A percentile compares a stretch with the other conserved stretches of the same genome.
Evolutionary conservation across 768 basidiomycete genomes (phyloP).

Genomic region (Mrakia blollopis): DNA sequence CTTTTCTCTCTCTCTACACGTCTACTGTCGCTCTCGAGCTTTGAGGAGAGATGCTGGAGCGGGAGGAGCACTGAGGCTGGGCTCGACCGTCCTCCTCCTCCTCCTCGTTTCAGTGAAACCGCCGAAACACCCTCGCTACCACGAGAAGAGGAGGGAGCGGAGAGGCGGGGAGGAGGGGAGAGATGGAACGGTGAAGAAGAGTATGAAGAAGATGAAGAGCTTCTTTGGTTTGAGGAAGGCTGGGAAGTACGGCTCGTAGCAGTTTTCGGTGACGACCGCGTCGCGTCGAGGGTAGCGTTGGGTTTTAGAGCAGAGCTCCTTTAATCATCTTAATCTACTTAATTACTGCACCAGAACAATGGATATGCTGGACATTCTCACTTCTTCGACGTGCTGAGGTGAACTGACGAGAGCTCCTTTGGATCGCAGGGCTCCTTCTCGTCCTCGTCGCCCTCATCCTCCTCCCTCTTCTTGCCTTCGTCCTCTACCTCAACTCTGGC

Average conservation of each 20-base stretch:
- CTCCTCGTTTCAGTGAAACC: background rate
- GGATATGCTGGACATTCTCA: background rate
- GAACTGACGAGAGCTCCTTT: background rate
- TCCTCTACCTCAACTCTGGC: no score
- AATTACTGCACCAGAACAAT: background rate
- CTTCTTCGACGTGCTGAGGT: background rate
- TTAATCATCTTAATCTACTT: no score
- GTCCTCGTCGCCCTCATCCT: background rate
- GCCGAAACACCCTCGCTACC: background rate
- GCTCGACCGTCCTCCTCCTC: background rate
- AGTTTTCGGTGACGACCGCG: background rate
- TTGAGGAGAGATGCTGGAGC: no score
- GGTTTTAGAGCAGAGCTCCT: background rate
- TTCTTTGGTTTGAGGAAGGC: conserved; percentile 3
- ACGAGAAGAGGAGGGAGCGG: background rate
- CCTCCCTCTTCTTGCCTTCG: no score
- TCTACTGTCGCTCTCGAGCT: no score
- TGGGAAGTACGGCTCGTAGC: background rate
- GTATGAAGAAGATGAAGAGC: background rate
- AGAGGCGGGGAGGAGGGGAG: no score
- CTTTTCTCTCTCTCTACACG: background rate
- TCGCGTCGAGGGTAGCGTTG: background rate
- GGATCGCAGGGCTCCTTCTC: background rate
- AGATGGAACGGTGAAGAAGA: background rate
- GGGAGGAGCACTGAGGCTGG: no score